Evolutionary conservation across 257 asterid species (phyloP), one percentile per base, ranked within the genome.

Genomic region (Salvia rosmarinus): DNA sequence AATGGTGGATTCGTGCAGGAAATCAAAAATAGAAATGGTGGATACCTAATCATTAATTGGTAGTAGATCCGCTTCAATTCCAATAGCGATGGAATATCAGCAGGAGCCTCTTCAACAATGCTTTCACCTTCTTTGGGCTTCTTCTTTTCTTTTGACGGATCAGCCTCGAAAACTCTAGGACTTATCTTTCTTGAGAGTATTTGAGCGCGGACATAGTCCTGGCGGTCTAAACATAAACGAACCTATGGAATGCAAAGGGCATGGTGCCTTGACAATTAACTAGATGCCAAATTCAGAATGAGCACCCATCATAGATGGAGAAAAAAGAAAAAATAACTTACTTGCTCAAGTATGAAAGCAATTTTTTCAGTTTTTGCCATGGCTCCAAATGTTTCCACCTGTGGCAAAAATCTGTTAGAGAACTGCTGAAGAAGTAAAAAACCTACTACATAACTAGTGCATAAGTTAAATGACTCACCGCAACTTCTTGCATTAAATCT

Each of bases 341-440:
- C 98, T 84, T 93, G 98, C 55, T 90, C 97, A 67, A 93, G 97
- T 78, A 93, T 93, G 78, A 87, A 93, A 14, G 96, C 96, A 65
- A 89, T 93, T 78, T 93, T 93, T 81, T 93, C 98, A 67, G 98
- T 90, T 80, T 93, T 93, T 19, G 98, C 98, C 98, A 93, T 93
- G 39, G 92, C 96, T 6, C 98, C 97, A 82, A 93, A 93, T 6
- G 98, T 90, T 74, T 93, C 97, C 35, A 93, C 98, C 98, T 93
- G 84, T 32, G 19, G 65, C 35, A 59, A 21, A 71, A 71, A 63
- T 63, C 14, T 7, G 68, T 65, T 28, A 79, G 66, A 16, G 32
- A 58, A 40, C 21, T 9, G 57, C 3, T 12, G 64, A 17, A 58
- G 46, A n/a, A 60, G 13, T 8, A 0, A 54, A 13, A 47, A 25